These are phyloP conservation scores for Ophiostoma sp. DNA, from an alignment of 2,329 filamentous ascomycete species.

Conservation along the genomic window DNA sequence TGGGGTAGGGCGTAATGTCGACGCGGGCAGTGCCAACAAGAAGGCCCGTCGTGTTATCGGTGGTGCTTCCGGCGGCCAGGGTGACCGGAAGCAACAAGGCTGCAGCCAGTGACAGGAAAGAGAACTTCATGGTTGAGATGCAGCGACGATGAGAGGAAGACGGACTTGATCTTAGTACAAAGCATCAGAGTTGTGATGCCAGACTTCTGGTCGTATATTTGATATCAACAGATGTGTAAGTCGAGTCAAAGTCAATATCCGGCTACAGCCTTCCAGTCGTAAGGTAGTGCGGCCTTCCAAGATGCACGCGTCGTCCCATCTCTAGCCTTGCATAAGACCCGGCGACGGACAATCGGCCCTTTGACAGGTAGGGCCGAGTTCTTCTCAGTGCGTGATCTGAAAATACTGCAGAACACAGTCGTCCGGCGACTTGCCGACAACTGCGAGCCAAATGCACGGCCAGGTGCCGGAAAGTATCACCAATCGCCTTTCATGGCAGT, in stretches of 20 bases:
- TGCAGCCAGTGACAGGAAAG: not conserved
- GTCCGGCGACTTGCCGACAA: not conserved
- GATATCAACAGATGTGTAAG: not conserved
- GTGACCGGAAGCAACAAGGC: not conserved
- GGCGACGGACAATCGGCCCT: not conserved
- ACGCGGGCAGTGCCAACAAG: not conserved
- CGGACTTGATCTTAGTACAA: no score
- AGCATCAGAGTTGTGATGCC: not conserved
- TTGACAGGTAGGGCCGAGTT: not conserved
- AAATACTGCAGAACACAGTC: not conserved
- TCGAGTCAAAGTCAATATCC: not conserved
- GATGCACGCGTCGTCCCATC: not conserved
- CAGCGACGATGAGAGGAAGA: no score
- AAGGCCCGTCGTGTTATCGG: not conserved
- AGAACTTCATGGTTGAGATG: not conserved
- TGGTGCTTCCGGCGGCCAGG: not conserved
- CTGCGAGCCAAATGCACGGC: no score
- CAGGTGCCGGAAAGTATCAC: no score
- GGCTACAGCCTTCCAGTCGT: not conserved
- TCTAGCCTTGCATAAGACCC: not conserved
- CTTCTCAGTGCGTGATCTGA: no score
- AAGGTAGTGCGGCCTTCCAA: not conserved
- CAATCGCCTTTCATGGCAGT: not conserved
- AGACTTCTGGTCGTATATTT: not conserved
- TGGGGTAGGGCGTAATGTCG: slow-evolving; percentile 1